A percentile compares a stretch with the other conserved stretches of the same genome.
These are phyloP conservation scores for Pestalotiopsis sp. DNA, from an alignment of 2,329 filamentous ascomycete genomes.

Conservation along the genomic window DNA sequence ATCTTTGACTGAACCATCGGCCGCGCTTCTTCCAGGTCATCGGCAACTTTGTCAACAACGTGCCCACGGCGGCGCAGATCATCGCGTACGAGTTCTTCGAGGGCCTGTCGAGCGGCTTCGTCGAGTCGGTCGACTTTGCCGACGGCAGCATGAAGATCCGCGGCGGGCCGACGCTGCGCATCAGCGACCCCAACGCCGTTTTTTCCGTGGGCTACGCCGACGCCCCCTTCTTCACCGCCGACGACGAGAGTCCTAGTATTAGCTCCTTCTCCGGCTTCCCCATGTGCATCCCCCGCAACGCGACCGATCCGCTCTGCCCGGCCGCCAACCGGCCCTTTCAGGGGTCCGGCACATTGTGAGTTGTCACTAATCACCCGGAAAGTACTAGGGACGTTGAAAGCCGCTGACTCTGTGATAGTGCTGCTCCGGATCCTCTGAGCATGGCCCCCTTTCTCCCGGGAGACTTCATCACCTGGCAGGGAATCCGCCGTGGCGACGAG, in stretches of 20 bases:
- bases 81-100: slow-evolving; percentile 37
- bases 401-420: background rate
- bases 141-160: slow-evolving; percentile 38
- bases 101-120: slow-evolving; percentile 37
- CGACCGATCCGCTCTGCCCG: slow-evolving; percentile 37
- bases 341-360: slow-evolving; percentile 36
- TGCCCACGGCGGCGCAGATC: slow-evolving; percentile 40
- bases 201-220: slow-evolving; percentile 38
- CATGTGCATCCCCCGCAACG: slow-evolving; percentile 51
- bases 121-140: slow-evolving; percentile 37
- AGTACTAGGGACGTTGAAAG: too few relatives aligned
- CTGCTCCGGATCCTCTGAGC: slow-evolving; percentile 34
- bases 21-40: slow-evolving; percentile 27
- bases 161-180: slow-evolving; percentile 37
- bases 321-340: slow-evolving; percentile 35
- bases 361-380: background rate
- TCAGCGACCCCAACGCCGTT: slow-evolving; percentile 45
- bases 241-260: slow-evolving; percentile 50
- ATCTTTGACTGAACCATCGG: slow-evolving; percentile 32
- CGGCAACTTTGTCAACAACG: slow-evolving; percentile 41
- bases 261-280: slow-evolving; percentile 51
- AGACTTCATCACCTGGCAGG: slow-evolving; percentile 38
- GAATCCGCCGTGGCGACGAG: slow-evolving; percentile 32
- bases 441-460: slow-evolving; percentile 39
- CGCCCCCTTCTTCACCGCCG: slow-evolving; percentile 45